These are phyloP conservation scores for Scleroderma citrinum DNA, from an alignment of 768 basidiomycete species.

Conservation along the genomic window DNA sequence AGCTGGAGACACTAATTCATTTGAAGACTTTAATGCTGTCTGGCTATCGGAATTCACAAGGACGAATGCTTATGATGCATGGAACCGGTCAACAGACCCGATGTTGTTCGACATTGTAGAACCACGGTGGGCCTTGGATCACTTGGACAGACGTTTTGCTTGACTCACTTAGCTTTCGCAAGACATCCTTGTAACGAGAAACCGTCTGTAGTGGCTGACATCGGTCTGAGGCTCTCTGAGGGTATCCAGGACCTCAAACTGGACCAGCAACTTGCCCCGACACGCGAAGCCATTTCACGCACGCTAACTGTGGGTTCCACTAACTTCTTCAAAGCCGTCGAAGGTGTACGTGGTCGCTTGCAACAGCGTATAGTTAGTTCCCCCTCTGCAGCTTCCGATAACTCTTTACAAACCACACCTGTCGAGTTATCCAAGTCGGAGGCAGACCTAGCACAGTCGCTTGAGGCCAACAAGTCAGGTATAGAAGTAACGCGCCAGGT, in stretches of 20 bases:
- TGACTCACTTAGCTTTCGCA: slow-evolving; percentile 1
- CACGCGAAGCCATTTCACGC: slow-evolving; percentile 80
- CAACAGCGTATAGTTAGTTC: slow-evolving; percentile 33
- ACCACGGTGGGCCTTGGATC: slow-evolving; percentile 53
- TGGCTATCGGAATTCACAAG: slow-evolving; percentile 88
- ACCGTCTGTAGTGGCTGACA: slow-evolving; percentile 83
- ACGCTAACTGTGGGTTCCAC: slow-evolving; percentile 71
- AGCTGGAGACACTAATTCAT: slow-evolving; percentile 52
- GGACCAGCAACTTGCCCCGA: slow-evolving; percentile 90
- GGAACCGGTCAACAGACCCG: slow-evolving; percentile 89
- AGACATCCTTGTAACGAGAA: slow-evolving; percentile 95
- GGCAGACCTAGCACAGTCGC: slow-evolving; percentile 9
- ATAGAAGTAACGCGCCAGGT: slow-evolving; percentile 13
- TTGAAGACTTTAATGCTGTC: slow-evolving; percentile 78
- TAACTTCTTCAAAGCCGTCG: slow-evolving; percentile 83
- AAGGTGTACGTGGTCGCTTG: slow-evolving; percentile 81
- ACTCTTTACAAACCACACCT: slow-evolving; percentile 14
- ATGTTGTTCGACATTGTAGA: slow-evolving; percentile 94
- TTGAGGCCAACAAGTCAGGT: slow-evolving; percentile 12
- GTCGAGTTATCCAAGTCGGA: slow-evolving; percentile 29
- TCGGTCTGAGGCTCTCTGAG: slow-evolving; percentile 87
- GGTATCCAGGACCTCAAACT: slow-evolving; percentile 91
- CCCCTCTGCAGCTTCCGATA: slow-evolving; percentile 19
- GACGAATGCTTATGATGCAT: slow-evolving; percentile 84
- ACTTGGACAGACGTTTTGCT: not conserved